Evolutionary conservation across 495 filamentous ascomycete species (phyloP).

Genomic region (Tetracladium marchalianum): DNA sequence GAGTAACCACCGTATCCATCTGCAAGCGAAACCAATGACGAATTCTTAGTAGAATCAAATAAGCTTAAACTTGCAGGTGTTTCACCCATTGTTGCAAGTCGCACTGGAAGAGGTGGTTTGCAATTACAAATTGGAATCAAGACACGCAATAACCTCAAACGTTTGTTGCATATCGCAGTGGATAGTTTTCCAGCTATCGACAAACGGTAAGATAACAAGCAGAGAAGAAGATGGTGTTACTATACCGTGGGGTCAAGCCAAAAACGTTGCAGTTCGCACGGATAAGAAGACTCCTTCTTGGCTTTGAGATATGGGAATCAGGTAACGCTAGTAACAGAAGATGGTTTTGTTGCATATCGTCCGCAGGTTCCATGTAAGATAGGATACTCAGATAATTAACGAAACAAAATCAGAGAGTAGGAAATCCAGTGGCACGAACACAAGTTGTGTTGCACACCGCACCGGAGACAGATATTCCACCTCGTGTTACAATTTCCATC

Average conservation of each 20-base stretch:
- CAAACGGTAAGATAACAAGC: not conserved
- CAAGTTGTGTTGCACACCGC: slow-evolving; percentile 10
- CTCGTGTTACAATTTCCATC: not conserved
- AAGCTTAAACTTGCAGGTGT: no score
- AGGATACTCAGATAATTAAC: no score
- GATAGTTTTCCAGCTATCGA: not conserved
- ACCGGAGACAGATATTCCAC: slow-evolving; percentile 5
- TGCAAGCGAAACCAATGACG: no score
- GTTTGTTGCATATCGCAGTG: slow-evolving; percentile 11
- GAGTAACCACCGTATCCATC: no score
- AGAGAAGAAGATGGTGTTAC: not conserved
- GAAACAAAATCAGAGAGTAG: no score
- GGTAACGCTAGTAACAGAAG: not conserved
- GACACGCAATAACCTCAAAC: no score
- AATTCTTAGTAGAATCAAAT: no score
- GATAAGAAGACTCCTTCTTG: not conserved
- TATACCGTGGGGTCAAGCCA: not conserved
- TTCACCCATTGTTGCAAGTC: no score
- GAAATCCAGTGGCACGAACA: no score
- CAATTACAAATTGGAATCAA: no score
- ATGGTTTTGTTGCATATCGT: slow-evolving; percentile 3
- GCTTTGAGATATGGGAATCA: not conserved
- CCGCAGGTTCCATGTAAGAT: slow-evolving; percentile 1
- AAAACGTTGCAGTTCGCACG: not conserved
- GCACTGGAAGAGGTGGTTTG: no score